Conservation (phyloP, 2,329 filamentous ascomycete species). For the Apiospora pterosperma region DNA sequence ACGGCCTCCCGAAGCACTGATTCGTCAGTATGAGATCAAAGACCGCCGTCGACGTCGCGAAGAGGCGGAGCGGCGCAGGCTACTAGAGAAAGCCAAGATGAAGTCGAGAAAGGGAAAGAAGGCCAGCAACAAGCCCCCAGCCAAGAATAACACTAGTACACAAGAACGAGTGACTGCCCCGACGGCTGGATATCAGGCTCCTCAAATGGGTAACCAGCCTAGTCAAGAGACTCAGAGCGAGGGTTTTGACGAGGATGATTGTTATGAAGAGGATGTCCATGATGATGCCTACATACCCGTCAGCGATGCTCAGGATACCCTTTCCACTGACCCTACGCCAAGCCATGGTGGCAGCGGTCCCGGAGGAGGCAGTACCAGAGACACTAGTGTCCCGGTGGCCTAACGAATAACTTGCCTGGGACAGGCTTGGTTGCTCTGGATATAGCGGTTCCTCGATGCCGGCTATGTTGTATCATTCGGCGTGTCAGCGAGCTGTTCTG, state of each 20-base stretch:
- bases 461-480: background rate
- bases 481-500: background rate
- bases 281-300: constrained; percentile 22
- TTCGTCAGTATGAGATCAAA: constrained; percentile 91
- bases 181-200: constrained; percentile 18
- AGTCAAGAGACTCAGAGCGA: constrained; percentile 28
- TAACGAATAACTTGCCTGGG: background rate
- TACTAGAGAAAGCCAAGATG: constrained; percentile 91
- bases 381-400: background rate
- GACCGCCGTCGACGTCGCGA: constrained; percentile 81
- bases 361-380: background rate
- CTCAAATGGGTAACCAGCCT: constrained; percentile 9
- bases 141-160: constrained; percentile 36
- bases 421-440: background rate
- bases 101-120: constrained; percentile 91
- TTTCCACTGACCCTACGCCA: background rate
- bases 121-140: constrained; percentile 68
- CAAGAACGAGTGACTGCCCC: constrained; percentile 20
- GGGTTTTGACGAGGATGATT: constrained; percentile 35
- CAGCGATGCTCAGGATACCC: constrained; percentile 8
- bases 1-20: constrained; percentile 76
- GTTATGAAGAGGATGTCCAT: constrained; percentile 31
- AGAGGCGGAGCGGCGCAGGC: constrained; percentile 77
- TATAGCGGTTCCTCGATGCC: background rate
- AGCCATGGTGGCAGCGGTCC: background rate